phyloP scores from a whole-genome alignment of 1,284 basidiomycete species.

The Crocinoboletus sp. region DNA sequence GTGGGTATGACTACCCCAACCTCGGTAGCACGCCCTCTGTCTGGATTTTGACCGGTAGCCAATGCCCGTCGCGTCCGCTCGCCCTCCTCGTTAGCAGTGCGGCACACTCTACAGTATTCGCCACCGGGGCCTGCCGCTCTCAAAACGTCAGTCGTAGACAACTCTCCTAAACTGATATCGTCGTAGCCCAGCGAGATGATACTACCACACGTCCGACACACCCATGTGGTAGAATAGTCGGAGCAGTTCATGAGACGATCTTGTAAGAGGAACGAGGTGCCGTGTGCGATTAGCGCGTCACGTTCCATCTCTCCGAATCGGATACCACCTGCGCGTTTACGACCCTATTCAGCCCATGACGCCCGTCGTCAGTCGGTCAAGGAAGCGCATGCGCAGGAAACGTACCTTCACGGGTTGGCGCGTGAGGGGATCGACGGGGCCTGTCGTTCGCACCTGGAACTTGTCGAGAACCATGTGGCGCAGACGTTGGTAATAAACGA shows the following conservation, averaged over 20 bases:
- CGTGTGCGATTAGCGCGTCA: constrained; percentile 97
- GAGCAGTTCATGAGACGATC: constrained; percentile 99
- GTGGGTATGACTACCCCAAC: constrained; percentile 61
- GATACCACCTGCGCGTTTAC: constrained; percentile 98
- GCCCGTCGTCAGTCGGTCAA: constrained; percentile 3
- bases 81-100: constrained; percentile 61
- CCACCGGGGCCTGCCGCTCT: constrained; percentile 66
- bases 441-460: constrained; percentile 98
- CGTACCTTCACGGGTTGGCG: constrained; percentile 95
- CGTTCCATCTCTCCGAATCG: constrained; percentile 99
- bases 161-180: constrained; percentile 68
- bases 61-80: constrained; percentile 52
- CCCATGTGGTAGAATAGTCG: constrained; percentile 98
- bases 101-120: constrained; percentile 92
- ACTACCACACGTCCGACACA: constrained; percentile 94
- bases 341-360: constrained; percentile 55
- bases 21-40: constrained; percentile 39
- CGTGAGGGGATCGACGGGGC: constrained; percentile 93
- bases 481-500: constrained; percentile 98
- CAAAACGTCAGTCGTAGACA: constrained; percentile 45
- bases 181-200: constrained; percentile 96
- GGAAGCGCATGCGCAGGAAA: constrained; percentile 1
- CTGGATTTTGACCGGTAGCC: constrained; percentile 43
- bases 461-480: constrained; percentile 99
- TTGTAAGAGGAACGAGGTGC: constrained; percentile 96